Conservation (phyloP, 2,329 filamentous ascomycete genomes). For the Talaromyces rugulosus region DNA sequence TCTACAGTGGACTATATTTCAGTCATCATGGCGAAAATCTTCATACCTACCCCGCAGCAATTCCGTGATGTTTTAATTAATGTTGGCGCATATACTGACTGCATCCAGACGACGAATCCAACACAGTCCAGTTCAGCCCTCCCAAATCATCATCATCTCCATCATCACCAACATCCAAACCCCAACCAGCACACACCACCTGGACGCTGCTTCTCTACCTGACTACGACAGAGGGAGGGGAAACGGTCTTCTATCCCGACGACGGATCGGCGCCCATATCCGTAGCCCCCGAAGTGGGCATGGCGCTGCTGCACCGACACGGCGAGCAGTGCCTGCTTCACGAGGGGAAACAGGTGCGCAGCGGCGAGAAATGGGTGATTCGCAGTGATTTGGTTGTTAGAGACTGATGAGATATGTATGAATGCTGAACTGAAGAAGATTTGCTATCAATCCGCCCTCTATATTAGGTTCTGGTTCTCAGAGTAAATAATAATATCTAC, state of each 20-base stretch:
- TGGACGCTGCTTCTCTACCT: conserved; percentile 91
- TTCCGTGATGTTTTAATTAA: neutral
- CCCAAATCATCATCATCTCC: conserved; percentile 35
- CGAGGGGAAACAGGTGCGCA: conserved; percentile 73
- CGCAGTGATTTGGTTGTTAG: conserved; percentile 65
- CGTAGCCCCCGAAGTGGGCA: conserved; percentile 74
- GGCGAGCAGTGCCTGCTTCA: conserved; percentile 86
- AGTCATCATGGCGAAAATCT: neutral
- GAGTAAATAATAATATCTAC: neutral
- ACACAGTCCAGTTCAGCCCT: conserved; percentile 56
- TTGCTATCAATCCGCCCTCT: neutral
- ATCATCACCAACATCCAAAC: conserved; percentile 27
- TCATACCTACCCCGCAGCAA: neutral
- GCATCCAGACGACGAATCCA: conserved; percentile 75
- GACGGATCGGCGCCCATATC: conserved; percentile 57
- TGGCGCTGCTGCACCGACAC: conserved; percentile 82
- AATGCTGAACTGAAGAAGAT: too few species aligned
- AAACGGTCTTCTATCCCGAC: conserved; percentile 87
- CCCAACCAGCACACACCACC: conserved; percentile 64
- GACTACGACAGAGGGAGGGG: conserved; percentile 77
- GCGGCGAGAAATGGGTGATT: conserved; percentile 88
- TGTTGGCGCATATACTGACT: conserved; percentile 5
- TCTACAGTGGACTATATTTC: neutral
- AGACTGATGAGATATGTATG: neutral
- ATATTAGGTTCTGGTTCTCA: too few species aligned